Percentiles rank a stretch among this genome's conserved stretches.
Evolutionary conservation across 2,329 filamentous ascomycete genomes (phyloP).

Genomic region (Ophiostoma novo-ulmi): DNA sequence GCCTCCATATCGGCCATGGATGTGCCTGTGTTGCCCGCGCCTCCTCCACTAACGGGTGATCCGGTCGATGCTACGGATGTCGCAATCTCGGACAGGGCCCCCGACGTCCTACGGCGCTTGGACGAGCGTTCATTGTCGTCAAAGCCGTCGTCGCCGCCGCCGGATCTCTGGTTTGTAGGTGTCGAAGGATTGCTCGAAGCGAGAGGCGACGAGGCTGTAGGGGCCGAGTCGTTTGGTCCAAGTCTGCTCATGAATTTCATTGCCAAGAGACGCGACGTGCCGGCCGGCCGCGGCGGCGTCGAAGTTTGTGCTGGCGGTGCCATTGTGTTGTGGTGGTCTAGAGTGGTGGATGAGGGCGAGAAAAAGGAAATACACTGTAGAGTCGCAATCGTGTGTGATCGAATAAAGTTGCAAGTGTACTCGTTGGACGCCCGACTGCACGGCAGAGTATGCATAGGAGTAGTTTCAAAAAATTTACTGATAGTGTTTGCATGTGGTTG

Average conservation of each 20-base stretch:
- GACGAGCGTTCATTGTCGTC: constrained; percentile 40
- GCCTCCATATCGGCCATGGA: constrained; percentile 49
- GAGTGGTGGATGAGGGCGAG: not conserved
- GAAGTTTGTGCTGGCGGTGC: constrained; percentile 24
- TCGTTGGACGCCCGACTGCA: not conserved
- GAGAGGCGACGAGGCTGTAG: constrained; percentile 20
- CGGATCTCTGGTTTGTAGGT: constrained; percentile 30
- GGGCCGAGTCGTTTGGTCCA: constrained; percentile 51
- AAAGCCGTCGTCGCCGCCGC: not conserved
- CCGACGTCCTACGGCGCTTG: constrained; percentile 57
- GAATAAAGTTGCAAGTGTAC: not conserved
- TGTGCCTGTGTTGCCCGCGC: not conserved
- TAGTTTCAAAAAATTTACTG: constrained; percentile 16
- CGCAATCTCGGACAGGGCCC: not conserved
- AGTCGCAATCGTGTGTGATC: not conserved
- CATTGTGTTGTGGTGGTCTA: constrained; percentile 9
- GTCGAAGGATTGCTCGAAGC: constrained; percentile 37
- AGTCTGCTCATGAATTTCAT: constrained; percentile 99
- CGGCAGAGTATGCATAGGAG: too few species aligned
- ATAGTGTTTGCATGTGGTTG: not conserved
- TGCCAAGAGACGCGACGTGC: constrained; percentile 77
- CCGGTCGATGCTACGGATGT: constrained; percentile 32
- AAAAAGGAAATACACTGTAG: not conserved
- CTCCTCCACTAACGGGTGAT: constrained; percentile 34
- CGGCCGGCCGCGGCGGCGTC: constrained; percentile 42